Evolutionary conservation across 768 basidiomycete species (phyloP).

Genomic region (Suillus weaverae): DNA sequence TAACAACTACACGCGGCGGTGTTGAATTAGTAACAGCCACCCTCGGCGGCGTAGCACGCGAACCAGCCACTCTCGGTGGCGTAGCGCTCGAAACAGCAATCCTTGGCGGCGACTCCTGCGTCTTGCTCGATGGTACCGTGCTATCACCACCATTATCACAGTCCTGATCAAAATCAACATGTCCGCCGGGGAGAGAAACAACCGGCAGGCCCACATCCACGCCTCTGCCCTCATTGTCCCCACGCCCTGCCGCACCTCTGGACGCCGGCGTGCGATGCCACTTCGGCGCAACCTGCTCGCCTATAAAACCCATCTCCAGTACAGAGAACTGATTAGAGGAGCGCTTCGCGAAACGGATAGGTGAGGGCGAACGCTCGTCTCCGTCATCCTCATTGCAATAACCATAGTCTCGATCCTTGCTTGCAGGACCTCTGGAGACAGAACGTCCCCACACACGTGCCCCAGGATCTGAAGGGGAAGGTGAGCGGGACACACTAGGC

Average conservation of each 20-base stretch:
- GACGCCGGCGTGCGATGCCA: conserved; percentile 1
- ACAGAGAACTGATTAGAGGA: conserved; percentile 1
- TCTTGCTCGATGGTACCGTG: not conserved
- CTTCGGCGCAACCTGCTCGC: not conserved
- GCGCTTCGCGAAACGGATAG: conserved; percentile 4
- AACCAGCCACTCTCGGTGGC: not conserved
- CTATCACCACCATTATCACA: not conserved
- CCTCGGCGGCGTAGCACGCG: not conserved
- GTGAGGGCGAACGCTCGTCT: conserved; percentile 5
- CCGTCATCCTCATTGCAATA: not conserved
- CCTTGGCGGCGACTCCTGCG: not conserved
- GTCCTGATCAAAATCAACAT: conserved; percentile 5
- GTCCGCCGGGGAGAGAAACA: not conserved
- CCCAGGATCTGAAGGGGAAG: conserved; percentile 1
- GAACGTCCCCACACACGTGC: not conserved
- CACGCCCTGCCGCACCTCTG: not conserved
- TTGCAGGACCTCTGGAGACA: not conserved
- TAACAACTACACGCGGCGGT: not conserved
- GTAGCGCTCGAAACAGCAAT: not conserved
- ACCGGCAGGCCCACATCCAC: not conserved
- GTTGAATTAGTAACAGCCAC: not conserved
- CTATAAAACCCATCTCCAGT: conserved; percentile 1
- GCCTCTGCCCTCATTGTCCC: not conserved
- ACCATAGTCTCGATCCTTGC: not conserved
- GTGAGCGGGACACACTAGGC: not conserved